Base-by-base conservation (phyloP, 257 asterid species). In the Parsonsia alboflavescens region DNA sequence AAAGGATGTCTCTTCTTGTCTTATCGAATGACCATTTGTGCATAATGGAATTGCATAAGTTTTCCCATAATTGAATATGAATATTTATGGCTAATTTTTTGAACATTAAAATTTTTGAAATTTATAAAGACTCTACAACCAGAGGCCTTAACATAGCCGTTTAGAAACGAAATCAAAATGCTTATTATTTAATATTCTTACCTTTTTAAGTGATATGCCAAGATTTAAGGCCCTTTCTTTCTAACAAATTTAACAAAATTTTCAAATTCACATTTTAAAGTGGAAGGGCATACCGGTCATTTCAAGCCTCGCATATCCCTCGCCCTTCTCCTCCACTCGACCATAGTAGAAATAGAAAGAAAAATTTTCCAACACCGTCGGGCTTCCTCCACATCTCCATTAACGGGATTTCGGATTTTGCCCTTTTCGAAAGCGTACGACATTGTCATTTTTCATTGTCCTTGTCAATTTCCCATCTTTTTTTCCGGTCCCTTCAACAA, bases 381-480 rank as follows among this genome's bases (percentile, higher is more conserved):
- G 41, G 8, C 39, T 7, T 49, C 10, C 64, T 8, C 26, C n/a
- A 6, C 67, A 21, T 15, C 74, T 67, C 41, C 66, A 39, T 24
- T 58, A 45, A 21, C 5, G 48, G 6, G 76, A 26, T 44, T 42
- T 21, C 10, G 17, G 1, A 10, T 82, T 56, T 70, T 10, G 24
- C 73, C 75, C 50, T 57, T 69, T 54, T 56, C 73, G 54, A 61
- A 74, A 74, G 73, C 59, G 30, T 53, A 62, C 73, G 24, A 69
- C 71, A 63, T 52, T 59, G 21, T 77, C 42, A 36, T 73, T 70
- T 36, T 41, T 59, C 54, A 24, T 67, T 75, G 8, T 33, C 82
- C 12, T 76, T 30, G 80, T 72, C 81, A 53, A 77, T 82, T 83
- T 84, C 85, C 77, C 66, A 68, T 65, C 70, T n/a, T 13, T 0